Evolutionary conservation across 805 yeast genomes (phyloP).

Genomic region (Cyberlindnera samutprakarnensis): DNA sequence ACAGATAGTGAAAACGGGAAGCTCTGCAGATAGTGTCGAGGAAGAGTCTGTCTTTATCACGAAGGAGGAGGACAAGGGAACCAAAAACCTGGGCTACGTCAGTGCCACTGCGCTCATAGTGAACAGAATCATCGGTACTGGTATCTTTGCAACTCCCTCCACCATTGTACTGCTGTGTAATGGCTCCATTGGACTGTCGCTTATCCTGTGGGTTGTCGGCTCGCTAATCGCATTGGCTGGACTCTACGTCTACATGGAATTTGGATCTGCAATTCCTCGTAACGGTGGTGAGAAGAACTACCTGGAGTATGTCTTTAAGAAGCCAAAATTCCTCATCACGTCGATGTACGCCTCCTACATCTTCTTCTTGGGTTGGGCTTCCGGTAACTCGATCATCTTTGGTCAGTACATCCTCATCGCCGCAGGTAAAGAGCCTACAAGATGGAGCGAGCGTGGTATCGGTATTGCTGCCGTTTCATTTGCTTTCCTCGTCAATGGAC

Average conservation of each 20-base stretch:
- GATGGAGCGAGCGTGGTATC: conserved; percentile 73
- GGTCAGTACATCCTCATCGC: conserved; percentile 75
- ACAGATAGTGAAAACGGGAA: too few species aligned
- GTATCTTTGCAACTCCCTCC: conserved; percentile 67
- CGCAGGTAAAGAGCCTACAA: conserved; percentile 56
- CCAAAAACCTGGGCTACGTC: conserved; percentile 38
- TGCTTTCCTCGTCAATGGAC: conserved; percentile 55
- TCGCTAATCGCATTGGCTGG: conserved; percentile 60
- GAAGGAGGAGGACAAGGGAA: conserved; percentile 32
- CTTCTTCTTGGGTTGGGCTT: conserved; percentile 77
- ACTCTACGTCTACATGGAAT: conserved; percentile 68
- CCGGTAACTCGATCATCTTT: conserved; percentile 74
- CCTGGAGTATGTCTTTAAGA: conserved; percentile 59
- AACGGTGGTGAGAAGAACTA: conserved; percentile 87
- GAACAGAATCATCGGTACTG: conserved; percentile 70
- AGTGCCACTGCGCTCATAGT: conserved; percentile 60
- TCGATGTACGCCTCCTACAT: conserved; percentile 63
- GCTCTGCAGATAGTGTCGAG: too few species aligned
- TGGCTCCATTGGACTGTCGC: conserved; percentile 67
- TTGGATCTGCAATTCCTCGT: conserved; percentile 70
- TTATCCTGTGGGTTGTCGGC: conserved; percentile 72
- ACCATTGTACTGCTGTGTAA: conserved; percentile 38
- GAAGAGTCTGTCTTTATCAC: conserved; percentile 3
- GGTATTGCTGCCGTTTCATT: conserved; percentile 71
- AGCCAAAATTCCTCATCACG: conserved; percentile 63